Evolutionary conservation across 108 stramenopile species (phyloP), one percentile per base, ranked within the genome.

Genomic region (Pseudonitzschia multiseries): DNA sequence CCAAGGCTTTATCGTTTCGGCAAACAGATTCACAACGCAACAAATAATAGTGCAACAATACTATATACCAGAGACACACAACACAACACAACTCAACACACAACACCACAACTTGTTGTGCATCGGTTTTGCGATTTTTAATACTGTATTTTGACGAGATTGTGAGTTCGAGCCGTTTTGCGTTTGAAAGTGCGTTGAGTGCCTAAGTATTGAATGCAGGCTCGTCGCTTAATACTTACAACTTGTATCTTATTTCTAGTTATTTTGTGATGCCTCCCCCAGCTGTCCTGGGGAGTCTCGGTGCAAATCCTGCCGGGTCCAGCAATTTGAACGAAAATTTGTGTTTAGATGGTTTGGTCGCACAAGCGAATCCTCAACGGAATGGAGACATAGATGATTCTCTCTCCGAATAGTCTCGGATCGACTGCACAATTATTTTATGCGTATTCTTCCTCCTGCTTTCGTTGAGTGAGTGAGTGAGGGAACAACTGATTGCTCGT

Each of bases 361-460:
- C 54, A 56, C 24, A 10, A 56, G 54, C 54, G 54, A 56, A 56
- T 22, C 1, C n/a, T 4, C 54, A 56, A 56, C 54, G 54, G 54
- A 56, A 56, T 56, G 2, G 24, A 4, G n/a, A 56, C 21, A 20
- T 4, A 1, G 24, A 1, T 1, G 26, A 26, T 56, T 56, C 21
- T 56, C 24, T 20, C 5, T 20, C 18, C 4, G n/a, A 17, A 52
- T 42, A n/a, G n/a, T n/a, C n/a, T n/a, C 46, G 14, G 12, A 48
- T 10, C 18, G 46, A 18, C 18, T 8, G 13, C 54, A 22, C n/a
- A 52, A 4, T 4, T 52, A 5, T 52, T n/a, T n/a, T n/a, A n/a
- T 52, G 17, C n/a, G 52, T n/a, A 52, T 52, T 18, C 4, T 52
- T 52, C 18, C n/a, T n/a, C n/a, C n/a, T n/a, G n/a, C n/a, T n/a